Conservation (phyloP, 495 filamentous ascomycete species). For the Astrocystis sublimbata region DNA sequence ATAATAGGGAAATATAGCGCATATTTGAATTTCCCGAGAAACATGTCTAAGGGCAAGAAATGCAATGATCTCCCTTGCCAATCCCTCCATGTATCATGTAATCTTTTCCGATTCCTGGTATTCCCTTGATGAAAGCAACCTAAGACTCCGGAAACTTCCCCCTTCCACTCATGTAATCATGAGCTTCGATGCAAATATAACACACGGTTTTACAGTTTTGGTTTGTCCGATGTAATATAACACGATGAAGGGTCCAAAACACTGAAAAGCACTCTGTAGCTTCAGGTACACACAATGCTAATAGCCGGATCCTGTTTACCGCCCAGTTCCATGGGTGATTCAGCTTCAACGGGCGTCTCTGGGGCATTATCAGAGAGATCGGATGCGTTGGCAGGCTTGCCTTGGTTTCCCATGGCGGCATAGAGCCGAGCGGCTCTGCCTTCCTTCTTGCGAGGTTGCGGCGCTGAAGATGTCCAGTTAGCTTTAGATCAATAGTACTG, state of each 20-base stretch:
- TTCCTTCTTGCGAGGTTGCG: constrained; percentile 55
- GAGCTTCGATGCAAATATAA: constrained; percentile 17
- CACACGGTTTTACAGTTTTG: constrained; percentile 14
- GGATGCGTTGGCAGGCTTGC: constrained; percentile 19
- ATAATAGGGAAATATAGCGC: not conserved
- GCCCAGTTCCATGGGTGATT: constrained; percentile 5
- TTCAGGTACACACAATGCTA: constrained; percentile 8
- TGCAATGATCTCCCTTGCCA: not conserved
- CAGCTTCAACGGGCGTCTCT: constrained; percentile 21
- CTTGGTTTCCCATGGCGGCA: constrained; percentile 41
- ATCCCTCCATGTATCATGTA: constrained; percentile 8
- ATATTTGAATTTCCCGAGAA: not conserved
- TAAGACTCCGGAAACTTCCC: constrained; percentile 8
- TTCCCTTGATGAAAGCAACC: constrained; percentile 13
- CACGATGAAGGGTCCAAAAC: not conserved
- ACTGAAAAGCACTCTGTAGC: not conserved
- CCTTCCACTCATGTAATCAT: constrained; percentile 7
- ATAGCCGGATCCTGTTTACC: not conserved
- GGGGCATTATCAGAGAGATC: constrained; percentile 22
- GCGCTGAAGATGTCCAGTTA: constrained; percentile 37
- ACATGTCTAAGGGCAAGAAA: not conserved
- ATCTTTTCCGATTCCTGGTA: constrained; percentile 8
- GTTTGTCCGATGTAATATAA: not conserved
- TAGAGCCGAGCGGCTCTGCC: constrained; percentile 50
- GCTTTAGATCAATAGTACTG: not conserved